Base-by-base conservation (phyloP, 495 filamentous ascomycete species). In the Lindgomyces ingoldianus region DNA sequence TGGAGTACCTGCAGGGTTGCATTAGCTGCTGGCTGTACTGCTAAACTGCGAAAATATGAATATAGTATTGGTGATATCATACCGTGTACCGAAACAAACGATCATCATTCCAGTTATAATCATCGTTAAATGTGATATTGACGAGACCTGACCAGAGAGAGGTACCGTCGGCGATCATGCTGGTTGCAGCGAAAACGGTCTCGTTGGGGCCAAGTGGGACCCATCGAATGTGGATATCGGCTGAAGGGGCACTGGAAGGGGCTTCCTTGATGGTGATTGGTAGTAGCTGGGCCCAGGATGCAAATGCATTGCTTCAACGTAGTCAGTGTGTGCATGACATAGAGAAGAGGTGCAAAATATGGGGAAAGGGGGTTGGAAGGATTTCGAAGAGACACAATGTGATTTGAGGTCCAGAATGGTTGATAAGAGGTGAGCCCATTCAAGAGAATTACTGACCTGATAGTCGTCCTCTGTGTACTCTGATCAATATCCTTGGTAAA, bases 71-170 rank as follows among this genome's bases (percentile, higher is more conserved):
- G n/a, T n/a, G 6, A 6, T 39, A 14, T 6, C 33, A 39, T 39
- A 39, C 33, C 33, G 33, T 39, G 33, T 39, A 39, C 14, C 33
- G 33, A 52, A 68, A 68, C 16, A 63, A 14, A 10, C 58, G 58
- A 36, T 68, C 65, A 46, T 68, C 65, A 44, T n/a, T 44, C 65
- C 65, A 68, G 47, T 58, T 58, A 22, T 55, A 68, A 27, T 63
- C 65, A 21, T 62, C 58, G 30, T 68, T 68, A 36, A 68, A 68
- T 6, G 65, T 68, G 19, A 68, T 63, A 46, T 68, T 68, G 58
- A 68, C 62, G 2, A 68, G 53, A 14, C 65, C 65, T 1, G 58
- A 42, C 2, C 52, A 39, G 2, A 68, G 51, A 1, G 58, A 22
- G 26, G 30, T 2, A 25, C 59, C 65, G 26, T 62, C 52, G 10